Percentiles rank a stretch among this genome's conserved stretches.
These are phyloP conservation scores for Microdochium bolleyi DNA, from an alignment of 2,329 filamentous ascomycete genomes.

Conservation along the genomic window DNA sequence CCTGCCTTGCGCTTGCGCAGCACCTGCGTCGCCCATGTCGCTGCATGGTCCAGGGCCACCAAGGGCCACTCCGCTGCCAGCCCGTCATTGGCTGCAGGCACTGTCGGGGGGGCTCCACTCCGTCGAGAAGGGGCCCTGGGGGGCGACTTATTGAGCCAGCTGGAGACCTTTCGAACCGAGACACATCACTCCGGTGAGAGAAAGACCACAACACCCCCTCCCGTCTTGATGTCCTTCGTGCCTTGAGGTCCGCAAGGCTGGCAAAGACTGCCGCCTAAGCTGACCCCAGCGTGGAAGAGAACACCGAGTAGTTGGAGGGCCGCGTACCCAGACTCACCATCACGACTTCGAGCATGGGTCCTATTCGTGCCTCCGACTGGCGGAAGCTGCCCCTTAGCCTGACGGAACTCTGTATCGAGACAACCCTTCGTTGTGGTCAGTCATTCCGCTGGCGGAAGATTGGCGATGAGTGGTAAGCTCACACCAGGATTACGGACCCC, in stretches of 20 bases:
- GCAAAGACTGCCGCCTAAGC: too few relatives aligned
- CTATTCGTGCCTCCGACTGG: constrained; percentile 64
- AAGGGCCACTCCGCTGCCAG: neutral
- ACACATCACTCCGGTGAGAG: neutral
- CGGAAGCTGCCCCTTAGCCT: constrained; percentile 75
- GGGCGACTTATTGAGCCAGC: neutral
- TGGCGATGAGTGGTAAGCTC: constrained; percentile 67
- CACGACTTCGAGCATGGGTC: constrained; percentile 19
- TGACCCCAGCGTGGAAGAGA: too few relatives aligned
- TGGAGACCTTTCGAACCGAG: neutral
- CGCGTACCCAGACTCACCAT: too few relatives aligned
- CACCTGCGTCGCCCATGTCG: neutral
- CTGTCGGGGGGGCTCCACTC: neutral
- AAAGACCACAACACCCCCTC: too few relatives aligned
- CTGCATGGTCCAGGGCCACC: neutral
- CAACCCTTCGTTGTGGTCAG: constrained; percentile 87
- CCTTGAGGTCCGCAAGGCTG: too few relatives aligned
- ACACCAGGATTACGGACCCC: too few relatives aligned
- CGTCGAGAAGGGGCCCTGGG: neutral
- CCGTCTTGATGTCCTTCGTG: too few relatives aligned
- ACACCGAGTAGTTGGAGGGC: too few relatives aligned
- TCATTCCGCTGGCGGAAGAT: constrained; percentile 93
- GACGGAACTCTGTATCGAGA: constrained; percentile 87
- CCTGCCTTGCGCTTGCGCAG: neutral
- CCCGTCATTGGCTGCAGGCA: neutral